phyloP scores from a whole-genome alignment of 2,329 filamentous ascomycete species.

The Tolypocladium paradoxum region DNA sequence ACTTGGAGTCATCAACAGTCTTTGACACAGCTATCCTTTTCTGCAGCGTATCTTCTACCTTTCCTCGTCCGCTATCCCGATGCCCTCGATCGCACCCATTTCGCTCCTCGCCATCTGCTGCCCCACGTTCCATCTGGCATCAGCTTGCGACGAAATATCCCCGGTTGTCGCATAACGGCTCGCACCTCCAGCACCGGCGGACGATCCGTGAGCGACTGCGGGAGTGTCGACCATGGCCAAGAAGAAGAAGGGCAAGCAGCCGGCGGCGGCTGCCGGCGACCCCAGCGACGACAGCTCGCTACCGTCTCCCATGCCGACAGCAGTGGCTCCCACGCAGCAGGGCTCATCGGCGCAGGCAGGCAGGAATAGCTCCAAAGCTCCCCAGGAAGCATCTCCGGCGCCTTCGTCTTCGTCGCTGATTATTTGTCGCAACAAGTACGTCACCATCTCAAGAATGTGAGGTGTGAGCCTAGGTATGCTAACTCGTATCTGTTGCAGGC shows the following conservation, averaged over 20 bases:
- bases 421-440: slow-evolving; percentile 57
- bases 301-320: background rate
- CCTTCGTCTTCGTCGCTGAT: slow-evolving; percentile 10
- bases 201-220: background rate
- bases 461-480: background rate
- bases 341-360: background rate
- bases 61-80: background rate
- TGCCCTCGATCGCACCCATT: background rate
- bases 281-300: background rate
- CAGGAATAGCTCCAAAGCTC: slow-evolving; percentile 4
- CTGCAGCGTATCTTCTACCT: background rate
- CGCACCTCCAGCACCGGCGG: background rate
- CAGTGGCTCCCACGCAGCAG: background rate
- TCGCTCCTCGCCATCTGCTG: background rate
- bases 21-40: background rate
- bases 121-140: background rate
- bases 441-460: slow-evolving; percentile 8
- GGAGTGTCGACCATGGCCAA: slow-evolving; percentile 28
- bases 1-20: background rate
- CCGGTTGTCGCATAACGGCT: background rate
- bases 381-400: slow-evolving; percentile 3
- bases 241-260: slow-evolving; percentile 32
- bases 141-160: background rate
- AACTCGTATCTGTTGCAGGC: slow-evolving; percentile 33
- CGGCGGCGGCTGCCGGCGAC: slow-evolving; percentile 26